phyloP scores from a whole-genome alignment of 2,329 filamentous ascomycete species.

The Colletotrichum trifolii region DNA sequence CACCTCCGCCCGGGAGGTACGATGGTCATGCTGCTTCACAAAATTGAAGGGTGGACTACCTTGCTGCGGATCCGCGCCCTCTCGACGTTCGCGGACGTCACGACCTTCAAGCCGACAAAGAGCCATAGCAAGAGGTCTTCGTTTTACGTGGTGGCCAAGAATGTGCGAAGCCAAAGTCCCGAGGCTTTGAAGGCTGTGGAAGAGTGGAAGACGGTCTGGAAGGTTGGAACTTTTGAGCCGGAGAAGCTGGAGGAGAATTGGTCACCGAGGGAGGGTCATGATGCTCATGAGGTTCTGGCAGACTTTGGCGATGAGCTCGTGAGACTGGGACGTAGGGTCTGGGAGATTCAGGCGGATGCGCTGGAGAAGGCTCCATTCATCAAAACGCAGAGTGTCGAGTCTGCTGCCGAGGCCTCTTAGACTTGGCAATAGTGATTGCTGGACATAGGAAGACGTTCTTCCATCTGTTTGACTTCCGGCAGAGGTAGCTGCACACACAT shows the following conservation, averaged over 20 bases:
- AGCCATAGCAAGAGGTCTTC: too few relatives aligned
- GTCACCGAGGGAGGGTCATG: constrained; percentile 13
- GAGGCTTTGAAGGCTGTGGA: constrained; percentile 49
- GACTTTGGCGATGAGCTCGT: constrained; percentile 50
- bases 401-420: too few relatives aligned
- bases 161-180: constrained; percentile 47
- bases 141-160: constrained; percentile 63
- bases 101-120: not conserved
- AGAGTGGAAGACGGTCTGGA: constrained; percentile 55
- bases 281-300: constrained; percentile 44
- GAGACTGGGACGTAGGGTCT: constrained; percentile 45
- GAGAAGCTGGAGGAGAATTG: constrained; percentile 35
- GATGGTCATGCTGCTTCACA: constrained; percentile 63
- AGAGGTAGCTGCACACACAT: too few relatives aligned
- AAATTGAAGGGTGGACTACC: constrained; percentile 53
- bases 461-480: too few relatives aligned
- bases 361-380: constrained; percentile 44
- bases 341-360: constrained; percentile 49
- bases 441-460: too few relatives aligned
- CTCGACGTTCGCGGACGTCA: not conserved
- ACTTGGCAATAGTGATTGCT: too few relatives aligned
- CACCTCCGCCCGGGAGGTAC: constrained; percentile 58
- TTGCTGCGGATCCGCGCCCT: constrained; percentile 47
- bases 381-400: too few relatives aligned
- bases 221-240: constrained; percentile 50